These are phyloP conservation scores for Posidonia australis DNA, from an alignment of 106 monocot species.

Conservation along the genomic window DNA sequence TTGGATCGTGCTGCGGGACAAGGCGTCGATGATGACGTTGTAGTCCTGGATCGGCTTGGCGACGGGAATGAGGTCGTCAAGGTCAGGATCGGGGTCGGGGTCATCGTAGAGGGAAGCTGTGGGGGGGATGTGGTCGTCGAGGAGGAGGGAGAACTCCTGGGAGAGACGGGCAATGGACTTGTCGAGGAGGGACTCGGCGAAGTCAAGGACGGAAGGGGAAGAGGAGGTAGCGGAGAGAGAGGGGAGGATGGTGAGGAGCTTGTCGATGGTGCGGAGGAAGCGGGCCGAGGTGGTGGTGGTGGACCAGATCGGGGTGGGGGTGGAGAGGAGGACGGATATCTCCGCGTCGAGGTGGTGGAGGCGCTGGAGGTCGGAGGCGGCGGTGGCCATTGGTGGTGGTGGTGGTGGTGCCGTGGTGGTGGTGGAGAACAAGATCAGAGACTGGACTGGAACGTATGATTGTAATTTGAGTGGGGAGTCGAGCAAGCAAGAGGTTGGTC, in stretches of 20 bases:
- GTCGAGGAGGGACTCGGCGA: slow-evolving; percentile 7
- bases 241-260: not conserved
- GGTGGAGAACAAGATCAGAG: too few species aligned
- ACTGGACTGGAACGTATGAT: too few species aligned
- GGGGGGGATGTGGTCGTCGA: not conserved
- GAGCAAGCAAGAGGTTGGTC: too few species aligned
- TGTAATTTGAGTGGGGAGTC: too few species aligned
- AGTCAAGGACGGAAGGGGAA: not conserved
- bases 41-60: slow-evolving; percentile 5
- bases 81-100: not conserved
- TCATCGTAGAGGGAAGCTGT: not conserved
- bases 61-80: slow-evolving; percentile 2
- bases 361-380: too few species aligned
- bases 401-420: too few species aligned
- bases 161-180: slow-evolving; percentile 4
- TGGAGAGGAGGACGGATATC: slow-evolving; percentile 3
- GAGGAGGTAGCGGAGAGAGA: not conserved
- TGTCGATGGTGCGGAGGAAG: slow-evolving; percentile 2
- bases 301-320: slow-evolving; percentile 1
- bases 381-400: too few species aligned
- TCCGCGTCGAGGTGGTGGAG: slow-evolving; percentile 1
- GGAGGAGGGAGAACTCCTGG: not conserved
- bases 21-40: slow-evolving; percentile 8
- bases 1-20: not conserved
- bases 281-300: not conserved